Conservation (phyloP, 495 filamentous ascomycete species). For the Penicillium goetzii region DNA sequence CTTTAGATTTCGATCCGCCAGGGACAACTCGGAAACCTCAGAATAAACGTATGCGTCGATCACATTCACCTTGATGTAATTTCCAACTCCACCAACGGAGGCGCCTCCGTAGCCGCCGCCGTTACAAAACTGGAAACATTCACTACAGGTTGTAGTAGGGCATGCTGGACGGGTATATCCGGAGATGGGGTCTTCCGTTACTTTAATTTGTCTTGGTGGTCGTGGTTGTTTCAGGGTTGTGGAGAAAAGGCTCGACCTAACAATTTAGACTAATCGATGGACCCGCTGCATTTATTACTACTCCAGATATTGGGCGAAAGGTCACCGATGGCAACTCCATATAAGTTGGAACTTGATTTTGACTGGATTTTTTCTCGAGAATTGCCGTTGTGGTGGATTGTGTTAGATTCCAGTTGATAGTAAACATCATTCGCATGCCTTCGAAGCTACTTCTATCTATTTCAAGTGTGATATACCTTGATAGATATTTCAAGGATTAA, state of each 20-base stretch:
- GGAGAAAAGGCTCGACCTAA: neutral
- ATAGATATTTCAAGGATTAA: neutral
- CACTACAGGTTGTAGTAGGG: neutral
- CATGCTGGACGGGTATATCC: neutral
- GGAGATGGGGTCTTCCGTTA: neutral
- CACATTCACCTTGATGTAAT: neutral
- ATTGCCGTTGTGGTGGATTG: neutral
- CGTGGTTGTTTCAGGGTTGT: neutral
- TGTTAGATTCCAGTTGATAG: neutral
- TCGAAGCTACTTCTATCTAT: neutral
- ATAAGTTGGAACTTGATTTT: neutral
- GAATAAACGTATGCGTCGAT: neutral
- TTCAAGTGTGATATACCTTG: neutral
- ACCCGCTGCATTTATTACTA: neutral
- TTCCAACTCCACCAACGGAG: neutral
- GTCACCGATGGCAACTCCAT: neutral
- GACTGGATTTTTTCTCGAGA: neutral
- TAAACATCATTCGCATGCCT: neutral
- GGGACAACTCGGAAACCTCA: neutral
- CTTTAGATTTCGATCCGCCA: neutral
- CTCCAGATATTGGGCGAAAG: slow-evolving; percentile 1
- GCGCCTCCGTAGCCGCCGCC: neutral
- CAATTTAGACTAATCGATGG: neutral
- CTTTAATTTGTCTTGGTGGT: neutral
- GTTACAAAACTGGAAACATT: neutral